Evolutionary conservation across 495 filamentous ascomycete genomes (phyloP).

Genomic region (Cudoniella acicularis): DNA sequence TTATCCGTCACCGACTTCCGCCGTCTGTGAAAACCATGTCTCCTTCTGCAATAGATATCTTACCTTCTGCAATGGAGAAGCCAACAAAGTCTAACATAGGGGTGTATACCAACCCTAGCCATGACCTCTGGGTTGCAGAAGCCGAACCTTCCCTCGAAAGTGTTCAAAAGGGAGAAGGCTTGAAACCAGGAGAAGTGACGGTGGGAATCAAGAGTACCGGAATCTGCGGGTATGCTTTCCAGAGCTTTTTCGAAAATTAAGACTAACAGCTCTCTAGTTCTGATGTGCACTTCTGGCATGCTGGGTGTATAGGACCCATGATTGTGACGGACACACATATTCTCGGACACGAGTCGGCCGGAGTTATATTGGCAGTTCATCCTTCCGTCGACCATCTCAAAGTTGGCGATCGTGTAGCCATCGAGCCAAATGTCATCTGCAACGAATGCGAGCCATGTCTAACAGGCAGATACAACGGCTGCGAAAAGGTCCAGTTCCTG

Average conservation of each 20-base stretch:
- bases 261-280: constrained; percentile 51
- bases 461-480: constrained; percentile 90
- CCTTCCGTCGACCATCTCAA: constrained; percentile 71
- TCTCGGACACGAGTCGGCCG: constrained; percentile 89
- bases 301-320: constrained; percentile 91
- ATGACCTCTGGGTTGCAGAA: constrained; percentile 86
- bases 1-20: too few species aligned
- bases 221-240: constrained; percentile 74
- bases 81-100: constrained; percentile 78
- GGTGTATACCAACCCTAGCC: constrained; percentile 88
- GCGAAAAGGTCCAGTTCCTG: constrained; percentile 77
- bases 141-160: constrained; percentile 71
- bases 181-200: constrained; percentile 80
- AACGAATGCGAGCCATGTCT: constrained; percentile 84
- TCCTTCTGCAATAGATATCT: constrained; percentile 22
- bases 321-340: constrained; percentile 83
- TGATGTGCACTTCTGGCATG: constrained; percentile 95
- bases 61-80: constrained; percentile 11
- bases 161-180: constrained; percentile 61
- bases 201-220: constrained; percentile 84
- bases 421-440: constrained; percentile 91
- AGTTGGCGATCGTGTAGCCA: constrained; percentile 80
- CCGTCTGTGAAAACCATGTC: constrained; percentile 16
- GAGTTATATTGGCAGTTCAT: constrained; percentile 75
- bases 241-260: not conserved